Conservation (phyloP, 2,329 filamentous ascomycete species). For the Stagonosporopsis vannaccii region DNA sequence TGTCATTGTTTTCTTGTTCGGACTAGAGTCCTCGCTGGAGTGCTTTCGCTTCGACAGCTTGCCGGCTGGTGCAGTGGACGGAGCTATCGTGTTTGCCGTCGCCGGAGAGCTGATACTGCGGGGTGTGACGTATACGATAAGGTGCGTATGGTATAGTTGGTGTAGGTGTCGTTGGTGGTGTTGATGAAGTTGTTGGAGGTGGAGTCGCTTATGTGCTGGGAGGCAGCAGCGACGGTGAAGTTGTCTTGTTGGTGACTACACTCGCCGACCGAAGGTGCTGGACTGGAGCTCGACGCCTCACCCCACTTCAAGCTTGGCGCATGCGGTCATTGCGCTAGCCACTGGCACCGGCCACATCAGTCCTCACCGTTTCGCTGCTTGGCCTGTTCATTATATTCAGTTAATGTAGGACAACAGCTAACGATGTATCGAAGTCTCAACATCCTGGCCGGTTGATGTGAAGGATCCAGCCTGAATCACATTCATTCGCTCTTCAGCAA, state of each 20-base stretch:
- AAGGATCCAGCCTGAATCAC: neutral
- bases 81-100: constrained; percentile 33
- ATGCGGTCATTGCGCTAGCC: constrained; percentile 8
- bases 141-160: constrained; percentile 8
- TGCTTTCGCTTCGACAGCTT: constrained; percentile 55
- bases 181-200: constrained; percentile 2
- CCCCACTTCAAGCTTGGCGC: constrained; percentile 19
- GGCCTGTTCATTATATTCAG: neutral
- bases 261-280: constrained; percentile 31
- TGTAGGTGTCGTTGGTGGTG: neutral
- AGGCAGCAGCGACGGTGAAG: constrained; percentile 22
- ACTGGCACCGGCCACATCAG: neutral
- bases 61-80: constrained; percentile 39
- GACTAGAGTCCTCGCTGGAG: constrained; percentile 49
- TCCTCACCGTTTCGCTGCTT: neutral
- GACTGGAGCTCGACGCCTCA: constrained; percentile 28
- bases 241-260: constrained; percentile 20
- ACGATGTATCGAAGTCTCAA: too few relatives aligned
- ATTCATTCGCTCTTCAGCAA: neutral
- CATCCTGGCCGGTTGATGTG: neutral
- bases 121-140: constrained; percentile 21
- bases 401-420: too few relatives aligned
- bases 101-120: constrained; percentile 22
- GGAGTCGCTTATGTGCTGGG: constrained; percentile 2
- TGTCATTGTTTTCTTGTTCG: constrained; percentile 51